Conservation (phyloP, 306 rosid species). For the Gillenia trifoliata region DNA sequence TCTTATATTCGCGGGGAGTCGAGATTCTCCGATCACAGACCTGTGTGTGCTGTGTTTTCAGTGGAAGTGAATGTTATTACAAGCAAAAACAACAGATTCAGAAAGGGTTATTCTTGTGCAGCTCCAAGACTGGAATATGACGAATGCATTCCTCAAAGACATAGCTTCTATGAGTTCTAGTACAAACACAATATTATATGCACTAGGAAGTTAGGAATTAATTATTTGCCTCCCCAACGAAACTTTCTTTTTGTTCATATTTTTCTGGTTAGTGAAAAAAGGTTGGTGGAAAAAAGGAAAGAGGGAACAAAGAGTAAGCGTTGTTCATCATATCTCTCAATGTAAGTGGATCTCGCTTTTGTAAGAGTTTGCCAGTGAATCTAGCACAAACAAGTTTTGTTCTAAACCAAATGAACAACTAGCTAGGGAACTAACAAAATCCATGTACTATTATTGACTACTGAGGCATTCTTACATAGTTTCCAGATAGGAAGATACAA, state of each 20-base stretch:
- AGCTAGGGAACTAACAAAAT: neutral
- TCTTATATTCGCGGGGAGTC: conserved; percentile 78
- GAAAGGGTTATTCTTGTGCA: conserved; percentile 64
- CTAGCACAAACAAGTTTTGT: neutral
- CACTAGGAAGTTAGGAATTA: conserved; percentile 1
- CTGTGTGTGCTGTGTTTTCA: conserved; percentile 66
- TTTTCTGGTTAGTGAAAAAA: neutral
- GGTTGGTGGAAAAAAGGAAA: neutral
- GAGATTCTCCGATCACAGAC: conserved; percentile 83
- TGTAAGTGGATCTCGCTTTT: neutral
- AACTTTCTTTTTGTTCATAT: neutral
- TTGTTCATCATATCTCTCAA: neutral
- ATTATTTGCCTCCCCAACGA: neutral
- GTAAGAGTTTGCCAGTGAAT: neutral
- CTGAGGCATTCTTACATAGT: neutral
- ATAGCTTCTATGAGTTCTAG: conserved; percentile 63
- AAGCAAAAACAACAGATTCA: conserved; percentile 51
- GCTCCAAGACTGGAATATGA: conserved; percentile 51
- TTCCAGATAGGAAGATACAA: neutral
- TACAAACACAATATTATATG: conserved; percentile 18
- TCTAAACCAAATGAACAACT: neutral
- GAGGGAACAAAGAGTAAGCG: neutral
- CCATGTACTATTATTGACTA: neutral
- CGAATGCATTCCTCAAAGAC: conserved; percentile 70
- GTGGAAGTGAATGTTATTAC: conserved; percentile 56